phyloP scores from a whole-genome alignment of 164 flowering plant genomes.

The Magnolia kwangsiensis region DNA sequence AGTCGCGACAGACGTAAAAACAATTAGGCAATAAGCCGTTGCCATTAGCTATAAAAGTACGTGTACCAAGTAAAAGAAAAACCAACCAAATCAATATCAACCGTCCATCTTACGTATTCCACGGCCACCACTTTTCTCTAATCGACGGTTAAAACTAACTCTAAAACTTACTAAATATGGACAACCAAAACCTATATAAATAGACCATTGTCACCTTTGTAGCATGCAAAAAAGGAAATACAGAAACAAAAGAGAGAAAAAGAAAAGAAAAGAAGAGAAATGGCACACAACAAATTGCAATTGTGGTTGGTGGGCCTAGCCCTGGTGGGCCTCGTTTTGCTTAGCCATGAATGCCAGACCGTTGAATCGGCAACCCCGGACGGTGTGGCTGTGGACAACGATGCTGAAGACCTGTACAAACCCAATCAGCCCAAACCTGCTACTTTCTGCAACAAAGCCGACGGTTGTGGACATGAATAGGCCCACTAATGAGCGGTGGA shows the following conservation, averaged over 20 bases:
- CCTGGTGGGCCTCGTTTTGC: slow-evolving; percentile 4
- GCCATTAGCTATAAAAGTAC: not conserved
- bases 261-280: not conserved
- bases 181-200: not conserved
- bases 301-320: slow-evolving; percentile 2
- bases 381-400: not conserved
- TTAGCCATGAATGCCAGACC: not conserved
- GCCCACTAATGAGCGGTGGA: not conserved
- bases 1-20: too few species aligned
- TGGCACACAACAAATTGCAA: slow-evolving; percentile 1
- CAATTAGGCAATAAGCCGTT: too few species aligned
- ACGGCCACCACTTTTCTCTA: not conserved
- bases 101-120: not conserved
- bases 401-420: not conserved
- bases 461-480: not conserved
- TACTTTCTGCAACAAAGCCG: not conserved
- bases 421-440: not conserved
- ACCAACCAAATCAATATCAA: not conserved
- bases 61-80: too few species aligned
- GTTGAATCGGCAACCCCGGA: not conserved
- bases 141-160: not conserved
- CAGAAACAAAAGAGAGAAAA: not conserved
- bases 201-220: not conserved
- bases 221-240: not conserved
- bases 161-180: not conserved